phyloP scores from a whole-genome alignment of 768 basidiomycete species.

The Russula vinacea region DNA sequence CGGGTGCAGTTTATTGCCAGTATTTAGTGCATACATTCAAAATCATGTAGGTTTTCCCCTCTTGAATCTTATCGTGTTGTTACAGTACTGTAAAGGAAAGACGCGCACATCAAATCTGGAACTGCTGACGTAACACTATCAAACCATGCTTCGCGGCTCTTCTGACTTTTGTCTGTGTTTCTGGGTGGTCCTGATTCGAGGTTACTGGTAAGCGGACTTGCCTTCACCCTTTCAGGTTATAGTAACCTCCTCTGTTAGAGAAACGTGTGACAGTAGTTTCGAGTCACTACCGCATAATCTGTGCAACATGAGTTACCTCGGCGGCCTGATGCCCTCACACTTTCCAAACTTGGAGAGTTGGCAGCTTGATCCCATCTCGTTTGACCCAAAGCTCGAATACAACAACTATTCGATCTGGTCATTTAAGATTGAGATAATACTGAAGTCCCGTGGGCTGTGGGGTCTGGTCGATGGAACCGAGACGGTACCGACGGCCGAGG shows the following conservation, averaged over 20 bases:
- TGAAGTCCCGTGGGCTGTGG: conserved; percentile 24
- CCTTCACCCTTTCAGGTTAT: background rate
- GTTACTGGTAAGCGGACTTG: background rate
- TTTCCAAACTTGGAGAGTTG: conserved; percentile 10
- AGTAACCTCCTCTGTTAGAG: background rate
- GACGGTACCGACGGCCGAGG: background rate
- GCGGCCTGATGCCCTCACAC: too few relatives aligned
- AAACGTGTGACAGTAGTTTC: background rate
- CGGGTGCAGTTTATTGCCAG: too few relatives aligned
- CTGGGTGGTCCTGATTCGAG: background rate
- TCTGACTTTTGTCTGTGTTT: background rate
- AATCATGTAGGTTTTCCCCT: too few relatives aligned
- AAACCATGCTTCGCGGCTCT: too few relatives aligned
- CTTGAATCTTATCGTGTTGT: too few relatives aligned
- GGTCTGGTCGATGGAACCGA: conserved; percentile 21
- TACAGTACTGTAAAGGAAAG: too few relatives aligned
- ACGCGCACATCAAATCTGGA: too few relatives aligned
- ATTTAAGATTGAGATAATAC: conserved; percentile 5
- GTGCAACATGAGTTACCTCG: too few relatives aligned
- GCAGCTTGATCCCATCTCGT: conserved; percentile 23
- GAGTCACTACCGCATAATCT: background rate
- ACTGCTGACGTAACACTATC: background rate
- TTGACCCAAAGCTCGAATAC: conserved; percentile 26
- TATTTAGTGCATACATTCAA: too few relatives aligned
- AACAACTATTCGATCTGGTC: conserved; percentile 24